phyloP scores from a whole-genome alignment of 352 stramenopile species.

The Phytophthora syringae region DNA sequence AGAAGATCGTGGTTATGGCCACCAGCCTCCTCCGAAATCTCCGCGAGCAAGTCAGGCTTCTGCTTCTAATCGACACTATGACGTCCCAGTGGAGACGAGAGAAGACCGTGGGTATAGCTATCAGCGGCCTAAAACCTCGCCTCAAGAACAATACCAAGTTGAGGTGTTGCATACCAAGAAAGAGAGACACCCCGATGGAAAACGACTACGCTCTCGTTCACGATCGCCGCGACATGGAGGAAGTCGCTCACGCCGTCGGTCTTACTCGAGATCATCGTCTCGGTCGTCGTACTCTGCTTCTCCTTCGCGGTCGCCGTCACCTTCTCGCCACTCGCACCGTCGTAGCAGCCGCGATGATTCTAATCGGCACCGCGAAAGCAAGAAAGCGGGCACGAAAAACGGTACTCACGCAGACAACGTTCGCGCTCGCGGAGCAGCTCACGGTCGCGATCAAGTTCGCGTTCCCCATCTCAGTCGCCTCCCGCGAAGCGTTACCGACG shows the following conservation, averaged over 20 bases:
- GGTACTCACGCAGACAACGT: slow-evolving; percentile 30
- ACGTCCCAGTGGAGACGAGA: slow-evolving; percentile 1
- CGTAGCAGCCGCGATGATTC: slow-evolving; percentile 33
- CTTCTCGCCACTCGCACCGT: slow-evolving; percentile 22
- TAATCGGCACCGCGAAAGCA: slow-evolving; percentile 20
- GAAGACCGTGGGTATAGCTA: slow-evolving; percentile 33
- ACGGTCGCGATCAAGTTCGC: slow-evolving; percentile 46
- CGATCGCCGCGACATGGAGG: slow-evolving; percentile 35
- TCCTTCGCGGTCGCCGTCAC: slow-evolving; percentile 29
- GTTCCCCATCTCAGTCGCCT: slow-evolving; percentile 37
- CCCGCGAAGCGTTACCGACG: slow-evolving; percentile 34
- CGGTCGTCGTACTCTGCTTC: slow-evolving; percentile 51
- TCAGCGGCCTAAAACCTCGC: slow-evolving; percentile 8
- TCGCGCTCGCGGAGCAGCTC: slow-evolving; percentile 46
- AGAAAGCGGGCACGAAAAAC: slow-evolving; percentile 24
- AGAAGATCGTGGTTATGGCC: slow-evolving; percentile 25
- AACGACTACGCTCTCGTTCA: slow-evolving; percentile 38
- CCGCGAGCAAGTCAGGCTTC: slow-evolving; percentile 1
- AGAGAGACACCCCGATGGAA: slow-evolving; percentile 30
- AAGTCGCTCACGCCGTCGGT: slow-evolving; percentile 38
- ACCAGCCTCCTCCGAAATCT: slow-evolving; percentile 17
- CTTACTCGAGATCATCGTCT: slow-evolving; percentile 47
- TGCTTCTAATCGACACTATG: slow-evolving; percentile 3
- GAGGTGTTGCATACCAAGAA: slow-evolving; percentile 13
- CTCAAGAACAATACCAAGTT: slow-evolving; percentile 14